phyloP scores from a whole-genome alignment of 345 rosid species.

The Zanthoxylum bungeanum region DNA sequence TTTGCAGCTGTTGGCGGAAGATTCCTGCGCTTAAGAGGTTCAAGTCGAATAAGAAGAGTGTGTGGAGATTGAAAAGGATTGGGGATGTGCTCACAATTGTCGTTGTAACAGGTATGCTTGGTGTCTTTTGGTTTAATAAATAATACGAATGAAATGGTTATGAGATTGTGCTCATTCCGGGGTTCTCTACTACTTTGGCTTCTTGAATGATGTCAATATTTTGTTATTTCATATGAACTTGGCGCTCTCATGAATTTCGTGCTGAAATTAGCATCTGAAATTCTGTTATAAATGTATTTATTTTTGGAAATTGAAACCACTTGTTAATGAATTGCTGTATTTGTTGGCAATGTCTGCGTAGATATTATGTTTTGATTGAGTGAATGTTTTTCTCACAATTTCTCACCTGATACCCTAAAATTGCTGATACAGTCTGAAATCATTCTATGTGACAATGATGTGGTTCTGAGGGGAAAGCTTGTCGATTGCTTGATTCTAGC shows the following conservation, averaged over 20 bases:
- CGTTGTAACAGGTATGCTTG: conserved; percentile 79
- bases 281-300: neutral
- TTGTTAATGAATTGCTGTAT: neutral
- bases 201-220: neutral
- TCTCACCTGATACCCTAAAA: neutral
- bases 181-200: neutral
- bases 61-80: conserved; percentile 47
- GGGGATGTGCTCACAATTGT: conserved; percentile 85
- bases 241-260: neutral
- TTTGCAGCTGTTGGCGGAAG: conserved; percentile 77
- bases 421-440: neutral
- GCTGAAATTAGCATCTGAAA: neutral
- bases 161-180: no score
- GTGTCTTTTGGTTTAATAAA: no score
- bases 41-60: conserved; percentile 75
- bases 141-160: neutral
- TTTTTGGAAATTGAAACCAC: neutral
- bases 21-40: conserved; percentile 66
- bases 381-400: neutral
- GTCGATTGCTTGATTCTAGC: neutral
- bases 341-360: neutral
- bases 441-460: neutral
- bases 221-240: neutral
- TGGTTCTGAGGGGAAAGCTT: neutral
- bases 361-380: neutral